These are phyloP conservation scores for Plasmodium adleri DNA, from an alignment of 169 alveolate genomes.

Conservation along the genomic window DNA sequence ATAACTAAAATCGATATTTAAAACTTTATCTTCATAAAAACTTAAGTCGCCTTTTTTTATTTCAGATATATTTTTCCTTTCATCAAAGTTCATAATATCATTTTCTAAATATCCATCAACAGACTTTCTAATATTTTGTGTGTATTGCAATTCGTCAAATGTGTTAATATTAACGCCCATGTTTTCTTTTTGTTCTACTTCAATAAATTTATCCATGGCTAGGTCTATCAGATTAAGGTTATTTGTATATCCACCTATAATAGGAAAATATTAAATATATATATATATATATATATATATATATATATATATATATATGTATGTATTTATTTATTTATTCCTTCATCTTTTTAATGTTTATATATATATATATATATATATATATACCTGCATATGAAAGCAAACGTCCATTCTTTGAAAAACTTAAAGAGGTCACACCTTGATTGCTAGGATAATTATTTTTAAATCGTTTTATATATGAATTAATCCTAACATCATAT, in stretches of 20 bases:
- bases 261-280: no score
- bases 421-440: constrained; percentile 71
- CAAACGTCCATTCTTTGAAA: constrained; percentile 65
- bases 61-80: background rate
- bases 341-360: no score
- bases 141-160: background rate
- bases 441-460: constrained; percentile 68
- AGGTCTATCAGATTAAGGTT: constrained; percentile 46
- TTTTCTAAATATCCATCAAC: constrained; percentile 13
- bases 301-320: background rate
- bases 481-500: constrained; percentile 56
- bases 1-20: constrained; percentile 70
- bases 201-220: constrained; percentile 65
- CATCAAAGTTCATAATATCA: constrained; percentile 17
- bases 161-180: constrained; percentile 10
- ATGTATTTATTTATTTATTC: no score
- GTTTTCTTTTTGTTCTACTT: constrained; percentile 28
- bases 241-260: constrained; percentile 70
- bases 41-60: background rate
- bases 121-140: background rate
- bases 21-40: constrained; percentile 46
- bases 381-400: constrained; percentile 68
- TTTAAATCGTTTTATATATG: constrained; percentile 58
- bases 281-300: constrained; percentile 6
- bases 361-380: background rate